Conservation (phyloP, 1,284 basidiomycete genomes). For the Ganoderma lingzhi region DNA sequence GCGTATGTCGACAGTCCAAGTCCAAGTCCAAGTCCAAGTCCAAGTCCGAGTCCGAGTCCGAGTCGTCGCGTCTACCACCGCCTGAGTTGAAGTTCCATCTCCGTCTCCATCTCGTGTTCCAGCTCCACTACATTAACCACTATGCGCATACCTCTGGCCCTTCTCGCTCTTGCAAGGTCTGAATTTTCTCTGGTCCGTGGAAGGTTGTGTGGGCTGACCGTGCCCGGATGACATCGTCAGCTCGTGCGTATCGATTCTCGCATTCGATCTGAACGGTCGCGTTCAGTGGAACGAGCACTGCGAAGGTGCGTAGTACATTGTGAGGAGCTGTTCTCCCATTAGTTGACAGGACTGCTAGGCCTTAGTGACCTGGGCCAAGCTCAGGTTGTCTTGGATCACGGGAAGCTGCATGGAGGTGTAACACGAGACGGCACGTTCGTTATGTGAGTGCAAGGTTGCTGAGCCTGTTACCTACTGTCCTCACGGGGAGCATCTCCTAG, state of each 20-base stretch:
- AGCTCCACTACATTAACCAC: slow-evolving; percentile 25
- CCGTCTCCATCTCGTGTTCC: background rate
- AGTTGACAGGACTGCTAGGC: slow-evolving; percentile 18
- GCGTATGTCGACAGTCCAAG: too few species aligned
- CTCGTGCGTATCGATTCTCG: slow-evolving; percentile 41
- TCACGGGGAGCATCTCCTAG: slow-evolving; percentile 44
- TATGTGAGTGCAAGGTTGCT: slow-evolving; percentile 55
- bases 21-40: too few species aligned
- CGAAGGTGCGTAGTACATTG: slow-evolving; percentile 51
- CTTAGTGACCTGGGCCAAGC: slow-evolving; percentile 62
- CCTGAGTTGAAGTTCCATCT: too few species aligned
- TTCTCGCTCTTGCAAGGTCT: slow-evolving; percentile 38
- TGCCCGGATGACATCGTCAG: slow-evolving; percentile 32
- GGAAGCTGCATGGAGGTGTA: slow-evolving; percentile 59
- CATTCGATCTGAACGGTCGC: slow-evolving; percentile 64
- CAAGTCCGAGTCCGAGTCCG: too few species aligned
- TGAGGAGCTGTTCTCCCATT: background rate
- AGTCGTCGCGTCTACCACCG: too few species aligned
- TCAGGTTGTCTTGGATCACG: slow-evolving; percentile 68
- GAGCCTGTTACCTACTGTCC: background rate
- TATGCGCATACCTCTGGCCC: slow-evolving; percentile 36
- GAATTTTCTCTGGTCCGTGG: background rate
- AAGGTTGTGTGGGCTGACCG: background rate
- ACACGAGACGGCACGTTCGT: slow-evolving; percentile 65
- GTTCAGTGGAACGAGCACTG: slow-evolving; percentile 74